Conservation (phyloP, 2,329 filamentous ascomycete species). For the Ascosphaera pollenicola region DNA sequence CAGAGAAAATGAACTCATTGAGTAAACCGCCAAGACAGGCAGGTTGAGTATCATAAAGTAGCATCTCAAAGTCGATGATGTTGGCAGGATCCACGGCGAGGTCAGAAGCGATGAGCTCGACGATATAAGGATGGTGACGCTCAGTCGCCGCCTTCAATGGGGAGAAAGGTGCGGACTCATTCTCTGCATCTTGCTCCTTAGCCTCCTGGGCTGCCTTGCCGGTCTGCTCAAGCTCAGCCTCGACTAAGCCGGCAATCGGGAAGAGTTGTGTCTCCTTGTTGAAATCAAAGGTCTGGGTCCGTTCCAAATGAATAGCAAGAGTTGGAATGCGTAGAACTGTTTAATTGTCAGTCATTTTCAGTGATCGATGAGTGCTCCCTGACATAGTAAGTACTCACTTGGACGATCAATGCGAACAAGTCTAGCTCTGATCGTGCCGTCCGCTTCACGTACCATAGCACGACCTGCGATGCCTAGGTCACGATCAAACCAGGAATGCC, state of each 20-base stretch:
- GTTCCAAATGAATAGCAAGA: slow-evolving; percentile 80
- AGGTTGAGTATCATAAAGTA: slow-evolving; percentile 93
- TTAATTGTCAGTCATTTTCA: neutral
- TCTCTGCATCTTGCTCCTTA: slow-evolving; percentile 21
- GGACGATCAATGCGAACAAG: slow-evolving; percentile 80
- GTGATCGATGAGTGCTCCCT: neutral
- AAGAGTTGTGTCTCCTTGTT: slow-evolving; percentile 97
- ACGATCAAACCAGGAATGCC: slow-evolving; percentile 97
- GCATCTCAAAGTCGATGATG: slow-evolving; percentile 80
- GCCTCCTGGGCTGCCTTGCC: slow-evolving; percentile 18
- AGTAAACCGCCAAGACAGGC: slow-evolving; percentile 71
- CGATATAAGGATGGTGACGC: slow-evolving; percentile 70
- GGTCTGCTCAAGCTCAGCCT: slow-evolving; percentile 67
- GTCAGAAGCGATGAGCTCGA: slow-evolving; percentile 66
- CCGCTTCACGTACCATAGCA: slow-evolving; percentile 53
- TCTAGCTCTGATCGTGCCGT: slow-evolving; percentile 58
- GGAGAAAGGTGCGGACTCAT: slow-evolving; percentile 31
- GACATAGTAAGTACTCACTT: slow-evolving; percentile 17
- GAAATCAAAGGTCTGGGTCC: slow-evolving; percentile 65
- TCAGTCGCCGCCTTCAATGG: slow-evolving; percentile 58
- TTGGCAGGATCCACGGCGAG: slow-evolving; percentile 47
- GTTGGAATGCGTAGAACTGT: slow-evolving; percentile 69
- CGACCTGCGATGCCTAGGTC: slow-evolving; percentile 80
- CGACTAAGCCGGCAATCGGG: slow-evolving; percentile 71
- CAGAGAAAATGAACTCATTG: slow-evolving; percentile 88